phyloP scores from a whole-genome alignment of 106 monocot species.

The Iris macrosiphon region DNA sequence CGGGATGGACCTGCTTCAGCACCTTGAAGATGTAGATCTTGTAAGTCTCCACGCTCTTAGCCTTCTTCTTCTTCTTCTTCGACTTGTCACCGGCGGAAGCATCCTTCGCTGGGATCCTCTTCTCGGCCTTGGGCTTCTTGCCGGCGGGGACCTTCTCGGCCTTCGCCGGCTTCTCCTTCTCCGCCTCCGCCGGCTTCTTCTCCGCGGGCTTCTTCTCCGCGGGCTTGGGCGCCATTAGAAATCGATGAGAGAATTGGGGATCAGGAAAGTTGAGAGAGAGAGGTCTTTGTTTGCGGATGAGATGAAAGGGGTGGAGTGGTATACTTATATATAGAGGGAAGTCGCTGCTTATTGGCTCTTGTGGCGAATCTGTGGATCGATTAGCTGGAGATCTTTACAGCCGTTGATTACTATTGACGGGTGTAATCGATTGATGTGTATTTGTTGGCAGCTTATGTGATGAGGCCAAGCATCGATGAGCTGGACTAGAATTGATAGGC shows the following conservation, averaged over 20 bases:
- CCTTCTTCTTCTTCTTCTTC: constrained; percentile 26
- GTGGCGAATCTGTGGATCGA: too few species aligned
- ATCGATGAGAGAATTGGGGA: neutral
- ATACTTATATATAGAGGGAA: too few species aligned
- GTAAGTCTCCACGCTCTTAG: constrained; percentile 42
- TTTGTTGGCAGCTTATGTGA: too few species aligned
- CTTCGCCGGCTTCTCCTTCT: constrained; percentile 34
- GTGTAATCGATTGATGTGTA: too few species aligned
- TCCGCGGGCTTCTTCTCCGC: constrained; percentile 88
- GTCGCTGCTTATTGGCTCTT: too few species aligned
- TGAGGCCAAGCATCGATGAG: too few species aligned
- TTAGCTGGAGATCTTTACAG: too few species aligned
- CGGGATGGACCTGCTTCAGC: constrained; percentile 65
- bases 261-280: neutral
- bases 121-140: constrained; percentile 39
- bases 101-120: constrained; percentile 18
- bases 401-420: too few species aligned
- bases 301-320: neutral
- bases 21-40: constrained; percentile 78
- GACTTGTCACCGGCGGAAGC: constrained; percentile 3
- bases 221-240: constrained; percentile 82
- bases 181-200: constrained; percentile 65
- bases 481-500: too few species aligned
- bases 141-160: constrained; percentile 21
- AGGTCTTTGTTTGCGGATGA: neutral